Evolutionary conservation across 2,329 filamentous ascomycete genomes (phyloP).

Genomic region (Stylonectria norvegica): DNA sequence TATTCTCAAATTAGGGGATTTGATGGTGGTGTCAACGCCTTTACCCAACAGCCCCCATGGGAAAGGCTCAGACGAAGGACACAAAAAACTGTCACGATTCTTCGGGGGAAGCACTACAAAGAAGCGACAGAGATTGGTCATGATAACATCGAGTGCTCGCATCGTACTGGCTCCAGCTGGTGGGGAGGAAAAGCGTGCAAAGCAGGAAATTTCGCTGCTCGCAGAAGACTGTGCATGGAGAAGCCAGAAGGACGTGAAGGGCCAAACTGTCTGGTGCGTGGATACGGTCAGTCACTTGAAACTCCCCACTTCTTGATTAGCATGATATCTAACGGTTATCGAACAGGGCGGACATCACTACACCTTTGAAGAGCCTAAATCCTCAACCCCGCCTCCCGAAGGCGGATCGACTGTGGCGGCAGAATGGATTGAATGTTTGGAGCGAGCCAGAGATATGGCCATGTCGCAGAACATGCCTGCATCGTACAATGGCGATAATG

Average conservation of each 20-base stretch:
- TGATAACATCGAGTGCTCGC: slow-evolving; percentile 88
- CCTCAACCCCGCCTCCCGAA: slow-evolving; percentile 51
- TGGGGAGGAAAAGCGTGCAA: slow-evolving; percentile 93
- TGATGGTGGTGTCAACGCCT: slow-evolving; percentile 78
- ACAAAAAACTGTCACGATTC: slow-evolving; percentile 89
- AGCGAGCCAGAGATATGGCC: slow-evolving; percentile 81
- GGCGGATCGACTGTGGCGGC: slow-evolving; percentile 67
- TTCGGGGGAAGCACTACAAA: slow-evolving; percentile 90
- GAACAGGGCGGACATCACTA: slow-evolving; percentile 82
- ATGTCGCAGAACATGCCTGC: slow-evolving; percentile 64
- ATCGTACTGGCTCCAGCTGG: slow-evolving; percentile 87
- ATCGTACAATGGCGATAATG: slow-evolving; percentile 64
- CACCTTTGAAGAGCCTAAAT: slow-evolving; percentile 90
- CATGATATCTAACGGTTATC: background rate
- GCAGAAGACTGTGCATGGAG: slow-evolving; percentile 73
- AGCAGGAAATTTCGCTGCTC: slow-evolving; percentile 85
- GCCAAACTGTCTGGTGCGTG: slow-evolving; percentile 81
- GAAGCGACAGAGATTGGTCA: slow-evolving; percentile 87
- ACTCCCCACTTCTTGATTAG: slow-evolving; percentile 2
- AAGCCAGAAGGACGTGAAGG: slow-evolving; percentile 80
- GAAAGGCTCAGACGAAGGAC: slow-evolving; percentile 67
- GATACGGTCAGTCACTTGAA: slow-evolving; percentile 75
- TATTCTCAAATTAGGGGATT: slow-evolving; percentile 89
- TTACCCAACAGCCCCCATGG: slow-evolving; percentile 70
- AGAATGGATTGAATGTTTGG: slow-evolving; percentile 89